Conservation (phyloP, 1,139 yeast genomes). For the Suhomyces anneliseae region DNA sequence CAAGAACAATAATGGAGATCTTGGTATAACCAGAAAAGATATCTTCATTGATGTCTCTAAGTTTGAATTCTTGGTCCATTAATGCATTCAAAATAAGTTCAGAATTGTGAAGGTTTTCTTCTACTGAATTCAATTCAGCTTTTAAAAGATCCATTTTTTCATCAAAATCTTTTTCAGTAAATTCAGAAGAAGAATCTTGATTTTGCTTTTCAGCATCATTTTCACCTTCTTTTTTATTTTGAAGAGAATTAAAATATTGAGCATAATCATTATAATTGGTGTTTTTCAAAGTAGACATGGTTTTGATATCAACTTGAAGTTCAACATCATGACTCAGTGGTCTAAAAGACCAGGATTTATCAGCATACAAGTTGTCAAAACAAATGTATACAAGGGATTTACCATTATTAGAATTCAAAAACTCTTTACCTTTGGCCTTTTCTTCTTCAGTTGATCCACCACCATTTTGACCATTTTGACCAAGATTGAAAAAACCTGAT, state of each 20-base stretch:
- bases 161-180: conserved; percentile 38
- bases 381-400: conserved; percentile 39
- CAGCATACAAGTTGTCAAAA: conserved; percentile 44
- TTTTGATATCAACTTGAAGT: conserved; percentile 36
- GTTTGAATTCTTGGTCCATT: conserved; percentile 34
- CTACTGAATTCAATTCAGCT: conserved; percentile 33
- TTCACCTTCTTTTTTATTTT: conserved; percentile 7
- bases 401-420: conserved; percentile 25
- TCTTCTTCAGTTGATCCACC: background rate
- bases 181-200: conserved; percentile 10
- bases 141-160: conserved; percentile 28
- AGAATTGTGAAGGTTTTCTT: conserved; percentile 30
- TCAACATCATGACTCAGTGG: conserved; percentile 36
- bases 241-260: conserved; percentile 31
- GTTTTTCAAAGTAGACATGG: conserved; percentile 30
- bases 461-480: background rate
- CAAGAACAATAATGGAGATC: conserved; percentile 27
- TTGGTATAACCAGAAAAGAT: conserved; percentile 37
- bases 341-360: conserved; percentile 45
- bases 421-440: conserved; percentile 14
- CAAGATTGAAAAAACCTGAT: conserved; percentile 15
- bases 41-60: conserved; percentile 43
- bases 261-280: conserved; percentile 41
- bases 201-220: background rate
- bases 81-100: conserved; percentile 29